phyloP scores from a whole-genome alignment of 78 protist genomes.

The Cavenderia fasciculata region DNA sequence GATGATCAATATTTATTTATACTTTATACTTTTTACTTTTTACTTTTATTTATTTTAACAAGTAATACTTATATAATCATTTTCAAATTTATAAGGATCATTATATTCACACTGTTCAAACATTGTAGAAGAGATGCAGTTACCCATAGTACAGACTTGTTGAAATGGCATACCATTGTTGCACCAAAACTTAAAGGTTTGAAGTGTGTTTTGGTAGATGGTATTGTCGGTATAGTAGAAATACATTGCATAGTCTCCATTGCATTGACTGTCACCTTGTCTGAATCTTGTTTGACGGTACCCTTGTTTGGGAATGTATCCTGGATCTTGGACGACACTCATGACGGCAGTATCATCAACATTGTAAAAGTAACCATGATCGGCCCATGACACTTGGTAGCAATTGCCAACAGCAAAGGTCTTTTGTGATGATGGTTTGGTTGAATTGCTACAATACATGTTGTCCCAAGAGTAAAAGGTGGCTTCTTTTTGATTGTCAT shows the following conservation, averaged over 20 bases:
- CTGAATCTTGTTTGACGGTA: neutral
- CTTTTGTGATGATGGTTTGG: neutral
- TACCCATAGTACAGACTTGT: neutral
- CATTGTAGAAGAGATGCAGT: neutral
- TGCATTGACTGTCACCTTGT: neutral
- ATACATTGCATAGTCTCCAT: conserved; percentile 1
- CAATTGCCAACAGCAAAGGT: neutral
- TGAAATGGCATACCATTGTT: neutral
- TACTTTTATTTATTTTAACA: too few relatives aligned
- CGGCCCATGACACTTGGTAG: neutral
- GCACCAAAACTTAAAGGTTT: neutral
- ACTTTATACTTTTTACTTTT: too few relatives aligned
- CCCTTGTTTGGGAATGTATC: conserved; percentile 4
- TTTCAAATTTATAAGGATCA: too few relatives aligned
- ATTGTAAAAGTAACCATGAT: conserved; percentile 4
- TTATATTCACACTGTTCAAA: neutral
- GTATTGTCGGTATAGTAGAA: conserved; percentile 27
- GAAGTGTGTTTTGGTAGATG: neutral
- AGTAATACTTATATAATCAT: too few relatives aligned
- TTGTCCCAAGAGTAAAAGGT: neutral
- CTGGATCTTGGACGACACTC: conserved; percentile 26
- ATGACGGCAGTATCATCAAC: conserved; percentile 5
- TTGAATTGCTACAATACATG: neutral
- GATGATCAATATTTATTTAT: too few relatives aligned
- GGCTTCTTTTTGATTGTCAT: neutral